Evolutionary conservation across 1,284 basidiomycete genomes (phyloP), one percentile per base, ranked within the genome.

Genomic region (Coniferiporia sulphurascens): DNA sequence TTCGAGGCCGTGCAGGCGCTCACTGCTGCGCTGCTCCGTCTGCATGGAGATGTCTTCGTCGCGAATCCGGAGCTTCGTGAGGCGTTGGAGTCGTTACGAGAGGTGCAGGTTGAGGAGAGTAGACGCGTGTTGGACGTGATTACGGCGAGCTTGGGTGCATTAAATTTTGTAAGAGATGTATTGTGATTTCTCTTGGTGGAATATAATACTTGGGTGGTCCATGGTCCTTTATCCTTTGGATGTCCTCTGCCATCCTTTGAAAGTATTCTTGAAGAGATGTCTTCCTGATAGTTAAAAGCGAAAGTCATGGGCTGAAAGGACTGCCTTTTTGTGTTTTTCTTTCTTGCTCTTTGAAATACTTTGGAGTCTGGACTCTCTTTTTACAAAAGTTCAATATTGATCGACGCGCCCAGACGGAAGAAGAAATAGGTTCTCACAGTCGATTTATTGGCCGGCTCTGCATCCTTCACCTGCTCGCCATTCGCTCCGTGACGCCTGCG

Each of bases 1-100:
- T 99, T 96, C 69, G 96, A 99, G 73, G 95, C 93, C 8, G 91
- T 98, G 1, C 95, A 99, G 73, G 86, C 95, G 0, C 80, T 96
- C 70, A 81, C 95, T 65, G 85, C 82, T 62, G 89, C 96, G 1
- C 92, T 97, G 71, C 74, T 98, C 22, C 82, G 83, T 17, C 80
- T 93, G 58, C 95, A 99, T 69, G 87, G 87, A 0, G 95, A 98
- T 60, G 76, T 87, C 0, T 74, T 98, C 35, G 78, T 94, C 36
- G 78, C 75, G 21, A 91, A 91, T 68, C 66, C 70, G 41, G 91
- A 93, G 69, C 65, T 95, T 59, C 73, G 74, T 56, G 68, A 67
- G 1, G 78, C 78, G 19, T 67, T 96, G 65, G 77, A 85, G 65
- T 73, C 68, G 57, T 70, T 96, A 58, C 72, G 79, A 63, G 75